Conservation (phyloP, 2,329 filamentous ascomycete genomes). For the Ceratocystis papillata region DNA sequence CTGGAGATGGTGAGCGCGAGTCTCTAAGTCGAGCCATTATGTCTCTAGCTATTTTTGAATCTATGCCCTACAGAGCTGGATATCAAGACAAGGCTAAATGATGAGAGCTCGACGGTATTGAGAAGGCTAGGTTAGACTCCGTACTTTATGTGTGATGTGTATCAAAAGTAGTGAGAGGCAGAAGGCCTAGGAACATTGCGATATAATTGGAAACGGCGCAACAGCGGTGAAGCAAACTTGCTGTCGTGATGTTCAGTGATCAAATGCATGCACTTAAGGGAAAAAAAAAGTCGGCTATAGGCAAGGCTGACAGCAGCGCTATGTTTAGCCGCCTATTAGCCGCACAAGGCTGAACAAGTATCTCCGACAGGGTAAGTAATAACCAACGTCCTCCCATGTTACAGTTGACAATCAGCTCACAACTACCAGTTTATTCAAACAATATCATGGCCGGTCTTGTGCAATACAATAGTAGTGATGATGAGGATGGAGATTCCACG, state of each 20-base stretch:
- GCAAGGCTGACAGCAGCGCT: conserved; percentile 19
- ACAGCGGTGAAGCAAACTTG: background rate
- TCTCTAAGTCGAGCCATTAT: conserved; percentile 54
- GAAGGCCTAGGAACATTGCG: background rate
- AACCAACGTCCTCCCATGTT: background rate
- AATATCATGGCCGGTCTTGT: conserved; percentile 38
- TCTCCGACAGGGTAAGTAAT: background rate
- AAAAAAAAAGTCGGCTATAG: background rate
- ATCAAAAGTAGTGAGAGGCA: conserved; percentile 4
- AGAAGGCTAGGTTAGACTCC: conserved; percentile 24
- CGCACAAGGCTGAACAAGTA: conserved; percentile 13
- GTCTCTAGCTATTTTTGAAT: conserved; percentile 24
- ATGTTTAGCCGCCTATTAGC: conserved; percentile 12
- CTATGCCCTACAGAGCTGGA: conserved; percentile 34
- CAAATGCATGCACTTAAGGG: conserved; percentile 1
- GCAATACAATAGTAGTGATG: conserved; percentile 43
- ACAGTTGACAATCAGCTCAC: background rate
- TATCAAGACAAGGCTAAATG: conserved; percentile 31
- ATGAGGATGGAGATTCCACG: conserved; percentile 34
- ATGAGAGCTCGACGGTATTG: conserved; percentile 17
- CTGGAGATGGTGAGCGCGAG: conserved; percentile 70
- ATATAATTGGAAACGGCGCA: background rate
- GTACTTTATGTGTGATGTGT: conserved; percentile 22
- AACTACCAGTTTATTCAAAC: background rate
- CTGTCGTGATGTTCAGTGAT: background rate